phyloP scores from a whole-genome alignment of 2,329 filamentous ascomycete genomes.

The Fusarium falciforme region DNA sequence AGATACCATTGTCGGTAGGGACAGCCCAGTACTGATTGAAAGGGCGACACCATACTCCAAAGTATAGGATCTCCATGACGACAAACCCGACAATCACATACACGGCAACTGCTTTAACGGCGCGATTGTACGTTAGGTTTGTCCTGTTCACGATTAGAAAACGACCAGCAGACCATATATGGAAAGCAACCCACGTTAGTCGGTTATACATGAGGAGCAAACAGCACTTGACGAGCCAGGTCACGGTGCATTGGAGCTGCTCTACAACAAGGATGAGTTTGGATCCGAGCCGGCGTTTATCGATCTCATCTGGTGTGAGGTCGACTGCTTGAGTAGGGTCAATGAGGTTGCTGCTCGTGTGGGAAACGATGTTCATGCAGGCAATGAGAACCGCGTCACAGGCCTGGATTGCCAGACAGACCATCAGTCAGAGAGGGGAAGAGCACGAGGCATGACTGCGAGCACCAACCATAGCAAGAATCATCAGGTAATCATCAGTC shows the following conservation, averaged over 20 bases:
- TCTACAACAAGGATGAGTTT: neutral
- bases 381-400: slow-evolving; percentile 1
- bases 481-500: neutral
- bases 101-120: neutral
- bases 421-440: neutral
- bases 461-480: neutral
- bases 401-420: neutral
- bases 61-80: neutral
- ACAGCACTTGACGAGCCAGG: neutral
- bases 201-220: neutral
- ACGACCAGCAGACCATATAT: neutral
- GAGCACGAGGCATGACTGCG: neutral
- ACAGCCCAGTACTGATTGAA: slow-evolving; percentile 1
- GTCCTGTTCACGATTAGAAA: neutral
- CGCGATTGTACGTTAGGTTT: neutral
- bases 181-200: neutral
- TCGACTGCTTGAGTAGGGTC: neutral
- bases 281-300: neutral
- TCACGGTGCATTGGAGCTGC: neutral
- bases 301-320: neutral
- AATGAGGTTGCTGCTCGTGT: neutral
- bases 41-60: neutral
- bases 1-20: neutral
- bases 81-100: neutral
- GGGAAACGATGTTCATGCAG: neutral